A percentile compares a stretch with the other conserved stretches of the same genome.
phyloP scores from a whole-genome alignment of 805 yeast genomes.

The Kuraishia capsulata region DNA sequence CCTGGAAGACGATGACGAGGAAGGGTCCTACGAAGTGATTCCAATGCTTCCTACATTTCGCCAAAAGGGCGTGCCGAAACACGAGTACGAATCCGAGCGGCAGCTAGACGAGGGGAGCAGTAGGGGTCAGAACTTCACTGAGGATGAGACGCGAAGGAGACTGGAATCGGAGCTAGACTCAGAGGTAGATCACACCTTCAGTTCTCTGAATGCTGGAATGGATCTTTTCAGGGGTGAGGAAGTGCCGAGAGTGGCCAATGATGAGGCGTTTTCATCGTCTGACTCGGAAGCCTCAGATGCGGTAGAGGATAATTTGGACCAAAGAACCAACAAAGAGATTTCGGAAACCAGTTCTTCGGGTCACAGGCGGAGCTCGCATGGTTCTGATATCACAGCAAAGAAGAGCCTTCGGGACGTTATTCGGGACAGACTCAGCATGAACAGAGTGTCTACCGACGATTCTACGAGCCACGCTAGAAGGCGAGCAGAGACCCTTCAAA shows the following conservation, averaged over 20 bases:
- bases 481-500: background rate
- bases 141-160: constrained; percentile 1
- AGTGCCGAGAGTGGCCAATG: background rate
- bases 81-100: background rate
- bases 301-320: too few species aligned
- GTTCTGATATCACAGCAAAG: too few species aligned
- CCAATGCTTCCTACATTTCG: constrained; percentile 1
- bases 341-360: background rate
- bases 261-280: background rate
- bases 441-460: background rate
- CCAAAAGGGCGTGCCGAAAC: background rate
- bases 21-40: background rate
- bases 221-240: background rate
- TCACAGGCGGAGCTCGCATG: background rate
- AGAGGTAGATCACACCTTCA: background rate
- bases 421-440: background rate
- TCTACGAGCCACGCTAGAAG: background rate
- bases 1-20: constrained; percentile 3
- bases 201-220: background rate
- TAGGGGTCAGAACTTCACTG: background rate
- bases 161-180: constrained; percentile 1
- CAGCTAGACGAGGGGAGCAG: background rate
- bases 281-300: too few species aligned
- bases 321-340: too few species aligned
- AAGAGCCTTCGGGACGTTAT: background rate